Base-by-base conservation (phyloP, 257 asterid genomes). In the Lycium barbarum region DNA sequence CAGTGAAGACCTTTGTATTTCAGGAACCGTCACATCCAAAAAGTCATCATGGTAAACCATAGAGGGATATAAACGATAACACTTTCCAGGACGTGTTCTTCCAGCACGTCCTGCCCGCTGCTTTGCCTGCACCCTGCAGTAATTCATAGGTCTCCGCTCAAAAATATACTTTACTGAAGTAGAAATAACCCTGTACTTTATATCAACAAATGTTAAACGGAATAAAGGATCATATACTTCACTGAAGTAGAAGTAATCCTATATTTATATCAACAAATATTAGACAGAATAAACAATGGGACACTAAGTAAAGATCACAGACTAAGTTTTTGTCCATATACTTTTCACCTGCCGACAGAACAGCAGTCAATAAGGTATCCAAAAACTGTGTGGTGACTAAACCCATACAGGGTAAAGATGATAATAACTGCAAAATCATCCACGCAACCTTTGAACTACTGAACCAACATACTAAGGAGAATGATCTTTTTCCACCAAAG, bases 41-140 rank as follows among this genome's bases (percentile, higher is more conserved):
- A 96, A 95, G 83, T 95, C 94, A 79, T 94, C 97, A 22, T 91
- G 85, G 90, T 95, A 96, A 83, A 86, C 91, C 79, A 88, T 84
- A 68, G 94, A 91, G 83, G 99, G 93, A 90, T 96, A 96, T 84
- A 96, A 84, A 35, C 99, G 98, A 80, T 93, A 91, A 89, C 99
- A 96, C 82, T 90, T 96, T 80, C 99, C 98, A 71, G 98, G 97
- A 57, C 97, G 95, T 79, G 99, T 96, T 89, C 99, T 93, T 89
- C 99, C 99, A 84, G 99, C 99, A 84, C 99, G 91, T 71, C 98
- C 99, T 66, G 98, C 98, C 47, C 98, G 98, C 85, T 96, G 98
- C 87, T 91, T 93, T 84, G 99, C 98, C 94, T 96, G 99, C 88
- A 96, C 99, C 91, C 99, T 94, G 87, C 80, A 85, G 79, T 67